These are phyloP conservation scores for Amoebophrya sp. DNA, from an alignment of 169 alveolate genomes.

Conservation along the genomic window DNA sequence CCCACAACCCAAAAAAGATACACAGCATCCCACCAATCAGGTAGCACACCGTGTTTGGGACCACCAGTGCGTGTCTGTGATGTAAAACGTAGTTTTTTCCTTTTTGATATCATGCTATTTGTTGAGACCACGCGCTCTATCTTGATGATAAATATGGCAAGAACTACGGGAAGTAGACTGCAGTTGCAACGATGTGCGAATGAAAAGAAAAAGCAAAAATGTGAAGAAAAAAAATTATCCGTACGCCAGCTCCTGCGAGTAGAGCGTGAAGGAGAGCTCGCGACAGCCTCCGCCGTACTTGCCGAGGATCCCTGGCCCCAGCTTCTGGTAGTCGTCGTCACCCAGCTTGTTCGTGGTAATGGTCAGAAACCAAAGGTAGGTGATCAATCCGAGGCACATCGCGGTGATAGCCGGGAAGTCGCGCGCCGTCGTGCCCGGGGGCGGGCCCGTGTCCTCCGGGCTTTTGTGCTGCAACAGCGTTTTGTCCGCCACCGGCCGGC, in stretches of 20 bases:
- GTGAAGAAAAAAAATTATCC: not conserved
- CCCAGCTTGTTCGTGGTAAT: not conserved
- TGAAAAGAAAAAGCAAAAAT: no score
- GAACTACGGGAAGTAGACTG: no score
- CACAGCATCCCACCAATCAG: not conserved
- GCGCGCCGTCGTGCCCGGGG: not conserved
- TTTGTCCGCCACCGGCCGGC: no score
- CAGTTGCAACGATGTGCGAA: no score
- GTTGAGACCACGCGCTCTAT: no score
- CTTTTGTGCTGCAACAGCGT: no score
- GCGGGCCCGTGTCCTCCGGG: no score
- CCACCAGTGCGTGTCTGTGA: not conserved
- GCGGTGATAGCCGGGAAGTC: not conserved
- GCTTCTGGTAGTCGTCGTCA: not conserved
- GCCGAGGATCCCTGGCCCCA: not conserved
- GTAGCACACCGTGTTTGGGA: not conserved
- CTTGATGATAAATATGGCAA: no score
- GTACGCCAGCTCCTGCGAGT: not conserved
- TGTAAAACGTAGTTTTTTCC: no score
- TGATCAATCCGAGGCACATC: not conserved
- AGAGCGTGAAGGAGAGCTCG: not conserved
- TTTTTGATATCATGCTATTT: no score
- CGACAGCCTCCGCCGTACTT: not conserved
- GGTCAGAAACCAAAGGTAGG: not conserved
- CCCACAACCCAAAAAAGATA: not conserved